A percentile compares a stretch with the other conserved stretches of the same genome.
Evolutionary conservation across 2,329 filamentous ascomycete species (phyloP).

Genomic region (Fusarium nelsonii): DNA sequence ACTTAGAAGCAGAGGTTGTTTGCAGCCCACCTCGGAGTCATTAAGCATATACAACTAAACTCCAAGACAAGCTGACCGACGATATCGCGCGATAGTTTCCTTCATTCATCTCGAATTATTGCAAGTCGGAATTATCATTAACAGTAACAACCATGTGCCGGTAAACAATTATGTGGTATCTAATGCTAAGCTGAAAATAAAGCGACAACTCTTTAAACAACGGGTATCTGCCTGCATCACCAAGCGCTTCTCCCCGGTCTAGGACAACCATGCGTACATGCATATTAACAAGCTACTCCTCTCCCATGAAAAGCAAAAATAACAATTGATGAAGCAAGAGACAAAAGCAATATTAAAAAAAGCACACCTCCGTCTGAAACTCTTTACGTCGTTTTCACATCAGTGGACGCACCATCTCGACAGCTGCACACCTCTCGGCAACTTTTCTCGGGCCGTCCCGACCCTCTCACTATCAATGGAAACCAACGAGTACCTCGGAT

Average conservation of each 20-base stretch:
- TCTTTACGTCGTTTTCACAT: constrained; percentile 8
- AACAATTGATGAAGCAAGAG: not conserved
- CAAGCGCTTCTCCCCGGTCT: constrained; percentile 18
- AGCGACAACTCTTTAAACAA: constrained; percentile 35
- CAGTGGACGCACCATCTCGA: constrained; percentile 17
- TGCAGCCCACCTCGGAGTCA: not conserved
- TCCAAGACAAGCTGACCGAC: not conserved
- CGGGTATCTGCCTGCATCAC: constrained; percentile 41
- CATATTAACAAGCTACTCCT: constrained; percentile 18
- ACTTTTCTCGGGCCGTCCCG: constrained; percentile 45
- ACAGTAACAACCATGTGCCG: not conserved
- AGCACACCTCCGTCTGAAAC: constrained; percentile 10
- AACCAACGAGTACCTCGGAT: constrained; percentile 10
- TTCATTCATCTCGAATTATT: not conserved
- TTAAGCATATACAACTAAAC: not conserved
- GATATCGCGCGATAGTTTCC: not conserved
- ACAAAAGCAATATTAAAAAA: constrained; percentile 17
- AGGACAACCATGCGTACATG: constrained; percentile 26
- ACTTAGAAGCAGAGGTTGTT: not conserved
- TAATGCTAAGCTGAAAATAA: constrained; percentile 31
- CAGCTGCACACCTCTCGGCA: constrained; percentile 24
- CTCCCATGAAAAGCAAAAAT: constrained; percentile 21
- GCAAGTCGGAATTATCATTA: constrained; percentile 16
- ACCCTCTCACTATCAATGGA: constrained; percentile 21
- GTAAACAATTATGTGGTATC: constrained; percentile 30